Evolutionary conservation across 78 protist genomes (phyloP).

Genomic region (Emiliania huxleyi): DNA sequence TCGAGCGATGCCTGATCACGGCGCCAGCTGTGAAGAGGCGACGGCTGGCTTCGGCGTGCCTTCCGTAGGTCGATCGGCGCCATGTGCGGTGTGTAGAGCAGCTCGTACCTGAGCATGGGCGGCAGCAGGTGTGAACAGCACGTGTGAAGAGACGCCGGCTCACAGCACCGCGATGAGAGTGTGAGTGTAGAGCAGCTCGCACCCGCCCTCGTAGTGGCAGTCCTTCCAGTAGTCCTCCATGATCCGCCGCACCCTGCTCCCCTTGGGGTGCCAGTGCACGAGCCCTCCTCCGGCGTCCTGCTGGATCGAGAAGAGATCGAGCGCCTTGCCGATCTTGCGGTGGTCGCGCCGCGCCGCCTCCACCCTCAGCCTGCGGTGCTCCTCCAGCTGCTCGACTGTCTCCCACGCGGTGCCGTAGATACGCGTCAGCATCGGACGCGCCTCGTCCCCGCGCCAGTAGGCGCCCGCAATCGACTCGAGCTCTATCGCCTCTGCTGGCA

Average conservation of each 20-base stretch:
- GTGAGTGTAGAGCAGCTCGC: constrained; percentile 50
- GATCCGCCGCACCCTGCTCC: constrained; percentile 20
- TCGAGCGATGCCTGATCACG: no score
- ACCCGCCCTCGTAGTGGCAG: background rate
- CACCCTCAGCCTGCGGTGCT: background rate
- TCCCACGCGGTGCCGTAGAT: constrained; percentile 60
- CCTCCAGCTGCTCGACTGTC: constrained; percentile 22
- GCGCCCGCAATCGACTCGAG: constrained; percentile 47
- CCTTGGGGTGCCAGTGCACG: constrained; percentile 54
- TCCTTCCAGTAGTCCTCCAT: constrained; percentile 46
- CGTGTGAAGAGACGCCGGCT: no score
- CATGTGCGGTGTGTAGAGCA: constrained; percentile 63
- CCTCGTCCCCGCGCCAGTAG: no score
- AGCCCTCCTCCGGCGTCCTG: constrained; percentile 60
- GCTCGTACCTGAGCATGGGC: no score
- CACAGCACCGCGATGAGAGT: no score
- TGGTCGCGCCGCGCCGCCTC: constrained; percentile 62
- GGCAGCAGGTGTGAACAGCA: no score
- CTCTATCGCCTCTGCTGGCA: background rate
- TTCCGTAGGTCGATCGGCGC: constrained; percentile 49
- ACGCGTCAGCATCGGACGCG: constrained; percentile 28
- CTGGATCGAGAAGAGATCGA: constrained; percentile 51
- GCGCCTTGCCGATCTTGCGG: constrained; percentile 52
- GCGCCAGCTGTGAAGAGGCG: no score
- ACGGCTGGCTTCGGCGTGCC: constrained; percentile 54